Evolutionary conservation across 176 grass and related monocot species (phyloP), one percentile per base, ranked within the genome.

Genomic region (Raddia guianensis): DNA sequence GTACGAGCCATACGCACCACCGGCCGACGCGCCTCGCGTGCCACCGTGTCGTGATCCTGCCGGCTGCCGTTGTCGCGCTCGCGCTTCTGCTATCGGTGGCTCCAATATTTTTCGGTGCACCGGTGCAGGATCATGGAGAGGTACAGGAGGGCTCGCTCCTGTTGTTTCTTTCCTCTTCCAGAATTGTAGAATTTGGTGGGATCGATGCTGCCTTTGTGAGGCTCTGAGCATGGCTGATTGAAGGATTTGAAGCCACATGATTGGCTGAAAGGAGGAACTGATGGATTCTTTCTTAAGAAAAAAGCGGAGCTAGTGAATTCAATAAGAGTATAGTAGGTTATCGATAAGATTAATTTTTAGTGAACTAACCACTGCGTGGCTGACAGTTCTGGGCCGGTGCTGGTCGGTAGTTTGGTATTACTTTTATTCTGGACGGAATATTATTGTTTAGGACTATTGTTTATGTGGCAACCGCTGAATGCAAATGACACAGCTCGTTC

Each of bases 191-290:
- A 50, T 70, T 9, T 44, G 32, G 35, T 46, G 6, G 40, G 58
- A 75, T n/a, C 27, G 70, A 42, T 58, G 50, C 3, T 73, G 27
- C 27, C 27, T 27, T 27, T 27, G 27, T 27, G 27, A 40, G 7
- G 27, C 27, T 48, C 57, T 50, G 63, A 27, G 65, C 59, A 19
- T 60, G 70, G 45, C 52, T 46, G 56, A 9, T 33, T 74, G 46
- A n/a, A n/a, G n/a, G n/a, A n/a, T n/a, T n/a, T n/a, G n/a, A 21
- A 34, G 12, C n/a, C 46, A 1, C 63, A 82, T 82, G 79, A 82
- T 77, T 71, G 79, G 72, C 35, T 51, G 19, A 15, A 60, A 12
- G 35, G 55, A 19, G 71, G n/a, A 75, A 45, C n/a, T 46, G 19
- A 5, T 4, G 43, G 60, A 81, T 45, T 67, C 21, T 40, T 40